phyloP scores from a whole-genome alignment of 2,329 filamentous ascomycete genomes.

The Pleoardoris graminearum region DNA sequence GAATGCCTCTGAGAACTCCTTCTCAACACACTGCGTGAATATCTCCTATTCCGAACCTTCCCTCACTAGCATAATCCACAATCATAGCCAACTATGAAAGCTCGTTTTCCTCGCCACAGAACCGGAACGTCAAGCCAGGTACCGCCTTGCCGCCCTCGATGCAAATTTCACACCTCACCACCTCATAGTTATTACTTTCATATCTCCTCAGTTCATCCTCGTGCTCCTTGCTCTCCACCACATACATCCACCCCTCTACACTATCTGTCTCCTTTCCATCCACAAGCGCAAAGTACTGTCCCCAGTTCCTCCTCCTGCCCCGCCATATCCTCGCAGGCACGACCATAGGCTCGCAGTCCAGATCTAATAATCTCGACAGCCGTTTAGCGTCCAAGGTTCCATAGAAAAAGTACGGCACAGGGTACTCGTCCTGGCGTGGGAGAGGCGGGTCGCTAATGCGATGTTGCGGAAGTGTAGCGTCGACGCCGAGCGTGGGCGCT shows the following conservation, averaged over 20 bases:
- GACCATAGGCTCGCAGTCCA: background rate
- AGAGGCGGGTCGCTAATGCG: background rate
- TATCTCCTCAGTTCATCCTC: constrained; percentile 9
- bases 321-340: background rate
- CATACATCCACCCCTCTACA: constrained; percentile 1
- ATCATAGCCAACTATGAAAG: too few relatives aligned
- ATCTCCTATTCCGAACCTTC: too few relatives aligned
- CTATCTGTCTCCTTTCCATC: background rate
- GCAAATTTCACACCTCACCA: constrained; percentile 7
- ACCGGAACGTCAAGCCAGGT: background rate
- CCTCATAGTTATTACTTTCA: constrained; percentile 10
- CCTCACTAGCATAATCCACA: too few relatives aligned
- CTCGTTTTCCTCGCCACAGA: background rate
- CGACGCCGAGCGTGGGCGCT: too few relatives aligned
- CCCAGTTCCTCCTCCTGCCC: constrained; percentile 5
- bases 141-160: background rate
- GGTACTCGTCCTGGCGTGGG: background rate
- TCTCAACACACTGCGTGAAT: too few relatives aligned
- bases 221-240: background rate
- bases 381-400: constrained; percentile 10
- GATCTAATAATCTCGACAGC: background rate
- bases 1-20: too few relatives aligned
- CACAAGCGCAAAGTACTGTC: constrained; percentile 9
- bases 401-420: constrained; percentile 18
- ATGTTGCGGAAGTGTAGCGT: constrained; percentile 16